These are phyloP conservation scores for Leccinum pachyderme DNA, from an alignment of 1,284 basidiomycete genomes.

Conservation along the genomic window DNA sequence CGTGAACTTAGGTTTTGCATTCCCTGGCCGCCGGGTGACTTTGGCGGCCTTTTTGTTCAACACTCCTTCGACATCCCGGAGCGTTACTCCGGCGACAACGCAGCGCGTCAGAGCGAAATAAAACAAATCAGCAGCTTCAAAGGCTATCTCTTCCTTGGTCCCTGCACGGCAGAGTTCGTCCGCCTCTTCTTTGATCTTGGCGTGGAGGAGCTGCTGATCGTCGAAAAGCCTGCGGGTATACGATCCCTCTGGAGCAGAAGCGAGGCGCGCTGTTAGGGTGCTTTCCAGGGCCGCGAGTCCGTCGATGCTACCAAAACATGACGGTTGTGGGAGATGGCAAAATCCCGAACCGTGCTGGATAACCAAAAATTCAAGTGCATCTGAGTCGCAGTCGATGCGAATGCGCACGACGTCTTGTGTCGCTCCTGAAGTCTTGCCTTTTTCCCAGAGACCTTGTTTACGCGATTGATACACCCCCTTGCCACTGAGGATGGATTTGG, in stretches of 20 bases:
- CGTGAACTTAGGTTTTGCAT: slow-evolving; percentile 89
- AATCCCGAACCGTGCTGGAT: slow-evolving; percentile 91
- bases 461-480: slow-evolving; percentile 96
- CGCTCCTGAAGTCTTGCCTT: slow-evolving; percentile 95
- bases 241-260: slow-evolving; percentile 82
- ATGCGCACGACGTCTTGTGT: slow-evolving; percentile 88
- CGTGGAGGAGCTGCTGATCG: slow-evolving; percentile 77
- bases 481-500: slow-evolving; percentile 84
- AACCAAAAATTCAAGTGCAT: slow-evolving; percentile 90
- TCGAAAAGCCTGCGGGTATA: slow-evolving; percentile 91
- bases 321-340: slow-evolving; percentile 85
- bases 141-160: slow-evolving; percentile 84
- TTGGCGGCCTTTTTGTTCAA: slow-evolving; percentile 88
- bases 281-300: slow-evolving; percentile 85
- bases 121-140: slow-evolving; percentile 93
- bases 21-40: slow-evolving; percentile 85
- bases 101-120: slow-evolving; percentile 95
- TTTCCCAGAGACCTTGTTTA: slow-evolving; percentile 95
- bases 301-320: slow-evolving; percentile 81
- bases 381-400: slow-evolving; percentile 89
- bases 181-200: slow-evolving; percentile 99
- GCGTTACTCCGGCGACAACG: slow-evolving; percentile 77
- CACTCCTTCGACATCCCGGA: slow-evolving; percentile 84
- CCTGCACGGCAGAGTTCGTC: slow-evolving; percentile 91
- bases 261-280: slow-evolving; percentile 74